Conservation (phyloP, 208 protist genomes). For the Leishmania mexicana region DNA sequence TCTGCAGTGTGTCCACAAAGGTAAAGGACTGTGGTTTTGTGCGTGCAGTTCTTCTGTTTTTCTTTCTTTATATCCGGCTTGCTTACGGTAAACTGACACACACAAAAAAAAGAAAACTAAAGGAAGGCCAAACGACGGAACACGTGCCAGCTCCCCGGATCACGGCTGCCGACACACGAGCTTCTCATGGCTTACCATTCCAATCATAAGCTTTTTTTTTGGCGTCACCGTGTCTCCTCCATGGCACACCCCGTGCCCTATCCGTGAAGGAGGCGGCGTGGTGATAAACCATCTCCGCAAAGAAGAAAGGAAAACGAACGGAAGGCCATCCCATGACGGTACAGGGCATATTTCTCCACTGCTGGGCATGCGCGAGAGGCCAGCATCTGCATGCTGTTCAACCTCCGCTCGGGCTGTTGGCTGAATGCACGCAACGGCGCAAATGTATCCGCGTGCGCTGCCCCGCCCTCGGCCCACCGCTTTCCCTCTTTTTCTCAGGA, state of each 20-base stretch:
- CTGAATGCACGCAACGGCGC: not conserved
- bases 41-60: not conserved
- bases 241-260: not conserved
- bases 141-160: too few species aligned
- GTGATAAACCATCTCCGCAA: not conserved
- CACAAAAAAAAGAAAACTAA: not conserved
- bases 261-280: not conserved
- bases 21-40: not conserved
- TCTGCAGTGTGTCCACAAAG: not conserved
- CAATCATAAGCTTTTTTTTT: not conserved
- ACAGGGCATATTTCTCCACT: not conserved
- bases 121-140: not conserved
- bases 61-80: not conserved
- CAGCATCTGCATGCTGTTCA: not conserved
- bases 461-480: not conserved
- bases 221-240: not conserved
- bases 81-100: not conserved
- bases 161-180: not conserved
- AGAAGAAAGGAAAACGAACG: not conserved
- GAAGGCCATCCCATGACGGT: not conserved
- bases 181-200: not conserved
- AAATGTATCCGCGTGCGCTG: not conserved
- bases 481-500: not conserved
- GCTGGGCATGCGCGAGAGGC: not conserved
- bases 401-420: not conserved